Percentiles rank a stretch among this genome's conserved stretches.
These are phyloP conservation scores for Rhizopogon hawkerae DNA, from an alignment of 1,284 basidiomycete genomes.

Conservation along the genomic window DNA sequence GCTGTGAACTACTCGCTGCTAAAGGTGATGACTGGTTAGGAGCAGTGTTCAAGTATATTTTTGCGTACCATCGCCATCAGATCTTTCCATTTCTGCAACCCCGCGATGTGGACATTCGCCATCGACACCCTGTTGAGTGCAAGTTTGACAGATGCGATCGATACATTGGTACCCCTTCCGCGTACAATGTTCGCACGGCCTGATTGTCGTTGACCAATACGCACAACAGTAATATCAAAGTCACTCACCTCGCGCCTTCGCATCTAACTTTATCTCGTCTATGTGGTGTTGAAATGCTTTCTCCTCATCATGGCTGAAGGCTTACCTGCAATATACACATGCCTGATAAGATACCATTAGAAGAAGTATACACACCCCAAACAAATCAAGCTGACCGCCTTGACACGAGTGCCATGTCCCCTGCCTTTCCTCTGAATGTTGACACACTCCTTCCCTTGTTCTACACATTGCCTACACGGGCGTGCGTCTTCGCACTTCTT, in stretches of 20 bases:
- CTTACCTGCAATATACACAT: conserved; percentile 48
- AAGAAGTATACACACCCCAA: not conserved
- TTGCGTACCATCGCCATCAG: conserved; percentile 27
- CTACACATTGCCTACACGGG: conserved; percentile 45
- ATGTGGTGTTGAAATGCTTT: conserved; percentile 11
- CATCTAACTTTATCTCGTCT: conserved; percentile 55
- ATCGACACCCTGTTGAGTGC: conserved; percentile 33
- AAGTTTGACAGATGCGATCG: conserved; percentile 37
- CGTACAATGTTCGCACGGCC: conserved; percentile 40
- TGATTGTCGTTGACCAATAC: conserved; percentile 15
- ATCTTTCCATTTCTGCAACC: conserved; percentile 21
- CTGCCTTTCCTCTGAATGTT: conserved; percentile 42
- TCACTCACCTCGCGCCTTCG: conserved; percentile 40
- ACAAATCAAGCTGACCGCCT: conserved; percentile 36
- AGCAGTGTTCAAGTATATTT: not conserved
- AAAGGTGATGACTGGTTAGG: not conserved
- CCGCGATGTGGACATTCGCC: conserved; percentile 36
- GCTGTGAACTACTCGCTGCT: not conserved
- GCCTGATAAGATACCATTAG: conserved; percentile 30
- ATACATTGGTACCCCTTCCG: conserved; percentile 42
- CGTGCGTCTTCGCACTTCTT: conserved; percentile 49
- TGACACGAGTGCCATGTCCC: conserved; percentile 50
- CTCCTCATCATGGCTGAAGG: not conserved
- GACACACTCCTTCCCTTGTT: conserved; percentile 37
- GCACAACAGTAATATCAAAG: not conserved